These are phyloP conservation scores for Globisporangium heterothallicum DNA, from an alignment of 352 stramenopile genomes.

Conservation along the genomic window DNA sequence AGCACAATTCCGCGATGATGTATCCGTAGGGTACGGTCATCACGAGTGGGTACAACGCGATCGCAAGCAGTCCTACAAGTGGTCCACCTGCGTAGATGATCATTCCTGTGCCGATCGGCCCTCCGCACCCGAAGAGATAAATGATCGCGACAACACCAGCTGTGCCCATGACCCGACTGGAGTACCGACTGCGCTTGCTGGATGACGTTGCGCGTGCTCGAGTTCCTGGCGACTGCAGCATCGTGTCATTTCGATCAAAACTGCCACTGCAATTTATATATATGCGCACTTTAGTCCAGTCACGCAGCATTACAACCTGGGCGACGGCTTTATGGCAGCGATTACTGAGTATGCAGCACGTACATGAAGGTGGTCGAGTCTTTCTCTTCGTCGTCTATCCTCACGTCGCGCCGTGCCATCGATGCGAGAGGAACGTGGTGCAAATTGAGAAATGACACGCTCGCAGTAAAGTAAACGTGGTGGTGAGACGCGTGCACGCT, in stretches of 20 bases:
- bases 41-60: conserved; percentile 78
- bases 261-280: no score
- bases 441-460: no score
- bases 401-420: neutral
- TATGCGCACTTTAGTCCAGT: neutral
- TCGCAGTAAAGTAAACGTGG: no score
- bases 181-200: neutral
- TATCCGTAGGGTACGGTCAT: conserved; percentile 86
- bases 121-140: conserved; percentile 23
- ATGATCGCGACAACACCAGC: conserved; percentile 21
- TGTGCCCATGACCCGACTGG: conserved; percentile 21
- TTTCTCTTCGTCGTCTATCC: neutral
- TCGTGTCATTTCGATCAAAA: neutral
- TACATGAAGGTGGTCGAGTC: conserved; percentile 1
- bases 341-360: neutral
- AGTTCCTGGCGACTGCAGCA: conserved; percentile 13
- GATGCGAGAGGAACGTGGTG: no score
- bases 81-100: conserved; percentile 24
- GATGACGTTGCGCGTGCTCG: conserved; percentile 50
- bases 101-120: conserved; percentile 18
- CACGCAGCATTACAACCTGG: neutral
- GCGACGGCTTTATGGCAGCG: neutral
- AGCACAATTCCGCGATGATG: conserved; percentile 89
- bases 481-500: no score
- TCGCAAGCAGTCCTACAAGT: conserved; percentile 68